These are phyloP conservation scores for Phaseolus lunatus DNA, from an alignment of 306 rosid genomes.

Conservation along the genomic window DNA sequence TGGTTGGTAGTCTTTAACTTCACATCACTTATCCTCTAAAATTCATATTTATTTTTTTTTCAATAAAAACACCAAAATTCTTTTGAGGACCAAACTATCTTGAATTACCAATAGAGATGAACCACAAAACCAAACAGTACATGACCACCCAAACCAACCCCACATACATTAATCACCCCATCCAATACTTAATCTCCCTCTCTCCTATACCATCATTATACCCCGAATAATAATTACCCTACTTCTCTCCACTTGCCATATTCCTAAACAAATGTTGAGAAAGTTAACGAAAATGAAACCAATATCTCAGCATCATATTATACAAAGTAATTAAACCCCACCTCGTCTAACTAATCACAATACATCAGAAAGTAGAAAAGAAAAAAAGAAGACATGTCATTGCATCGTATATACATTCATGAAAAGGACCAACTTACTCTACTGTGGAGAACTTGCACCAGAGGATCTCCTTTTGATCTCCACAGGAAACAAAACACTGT, in stretches of 20 bases:
- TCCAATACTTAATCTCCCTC: conserved; percentile 46
- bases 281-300: conserved; percentile 48
- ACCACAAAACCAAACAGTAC: conserved; percentile 42
- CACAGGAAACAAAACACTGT: conserved; percentile 17
- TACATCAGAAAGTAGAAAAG: conserved; percentile 42
- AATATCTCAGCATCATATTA: conserved; percentile 50
- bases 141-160: conserved; percentile 41
- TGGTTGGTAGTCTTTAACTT: conserved; percentile 22
- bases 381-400: conserved; percentile 45
- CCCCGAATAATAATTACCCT: neutral
- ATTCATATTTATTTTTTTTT: neutral
- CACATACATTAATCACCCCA: conserved; percentile 44
- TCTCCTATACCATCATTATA: conserved; percentile 37
- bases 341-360: conserved; percentile 46
- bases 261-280: conserved; percentile 32
- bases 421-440: conserved; percentile 59
- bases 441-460: conserved; percentile 51
- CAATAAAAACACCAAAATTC: neutral
- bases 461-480: conserved; percentile 34
- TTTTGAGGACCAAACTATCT: conserved; percentile 39
- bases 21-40: conserved; percentile 24
- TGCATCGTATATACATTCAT: conserved; percentile 51
- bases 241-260: neutral
- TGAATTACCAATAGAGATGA: conserved; percentile 30
- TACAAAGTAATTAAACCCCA: conserved; percentile 48